These are phyloP conservation scores for Camelina sativa DNA, from an alignment of 345 rosid genomes.

Conservation along the genomic window DNA sequence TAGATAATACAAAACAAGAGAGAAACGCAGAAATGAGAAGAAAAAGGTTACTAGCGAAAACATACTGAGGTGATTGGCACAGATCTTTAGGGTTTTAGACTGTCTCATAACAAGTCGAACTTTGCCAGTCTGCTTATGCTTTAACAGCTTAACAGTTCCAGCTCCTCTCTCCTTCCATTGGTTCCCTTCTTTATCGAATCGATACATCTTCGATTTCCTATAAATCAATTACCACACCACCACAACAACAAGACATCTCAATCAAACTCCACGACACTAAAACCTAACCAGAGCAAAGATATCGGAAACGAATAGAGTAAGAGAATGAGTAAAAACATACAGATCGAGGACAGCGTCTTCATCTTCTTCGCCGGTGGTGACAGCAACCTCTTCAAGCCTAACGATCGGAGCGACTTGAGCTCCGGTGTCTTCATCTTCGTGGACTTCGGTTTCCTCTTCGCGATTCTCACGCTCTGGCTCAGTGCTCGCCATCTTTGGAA, in stretches of 20 bases:
- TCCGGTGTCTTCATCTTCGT: conserved; percentile 91
- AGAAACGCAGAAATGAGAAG: neutral
- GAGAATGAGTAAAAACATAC: conserved; percentile 45
- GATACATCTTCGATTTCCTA: conserved; percentile 87
- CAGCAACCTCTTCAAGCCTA: conserved; percentile 79
- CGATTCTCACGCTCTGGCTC: conserved; percentile 61
- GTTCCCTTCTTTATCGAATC: conserved; percentile 78
- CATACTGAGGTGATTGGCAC: conserved; percentile 88
- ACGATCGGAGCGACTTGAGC: conserved; percentile 89
- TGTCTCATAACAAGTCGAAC: conserved; percentile 93
- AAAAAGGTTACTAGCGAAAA: neutral
- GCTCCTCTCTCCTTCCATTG: conserved; percentile 97
- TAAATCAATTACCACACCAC: neutral
- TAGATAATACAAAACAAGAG: neutral
- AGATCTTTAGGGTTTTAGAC: conserved; percentile 94
- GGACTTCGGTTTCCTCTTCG: conserved; percentile 65
- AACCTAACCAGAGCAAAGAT: neutral
- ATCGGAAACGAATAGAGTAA: neutral
- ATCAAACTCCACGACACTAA: neutral
- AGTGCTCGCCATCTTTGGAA: conserved; percentile 54
- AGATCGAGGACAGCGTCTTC: conserved; percentile 81
- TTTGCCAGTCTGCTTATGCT: conserved; percentile 71
- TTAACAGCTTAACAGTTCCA: conserved; percentile 81
- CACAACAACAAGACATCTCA: neutral
- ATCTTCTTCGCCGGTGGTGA: conserved; percentile 85